phyloP scores from a whole-genome alignment of 2,329 filamentous ascomycete species.

The Torrubiella hemipterigena region DNA sequence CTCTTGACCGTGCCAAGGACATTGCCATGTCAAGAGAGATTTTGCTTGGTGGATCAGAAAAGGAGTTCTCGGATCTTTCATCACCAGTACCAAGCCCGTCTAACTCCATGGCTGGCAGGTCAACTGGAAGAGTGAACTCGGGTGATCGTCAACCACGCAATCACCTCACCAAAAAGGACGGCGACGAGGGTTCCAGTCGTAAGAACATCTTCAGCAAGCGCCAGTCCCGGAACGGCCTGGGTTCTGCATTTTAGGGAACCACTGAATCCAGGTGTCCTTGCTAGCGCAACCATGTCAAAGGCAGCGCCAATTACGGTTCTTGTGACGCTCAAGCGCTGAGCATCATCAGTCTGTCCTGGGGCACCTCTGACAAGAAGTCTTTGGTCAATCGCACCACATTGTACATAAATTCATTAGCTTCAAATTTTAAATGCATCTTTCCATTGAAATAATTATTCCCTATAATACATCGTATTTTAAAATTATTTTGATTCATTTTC shows the following conservation, averaged over 20 bases:
- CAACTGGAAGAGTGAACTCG: conserved; percentile 39
- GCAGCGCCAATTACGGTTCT: too few relatives aligned
- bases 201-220: conserved; percentile 74
- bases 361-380: too few relatives aligned
- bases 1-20: conserved; percentile 75
- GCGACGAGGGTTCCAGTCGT: conserved; percentile 40
- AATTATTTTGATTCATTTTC: neutral
- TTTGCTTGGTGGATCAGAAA: conserved; percentile 54
- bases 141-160: conserved; percentile 39
- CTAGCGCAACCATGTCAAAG: neutral
- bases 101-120: conserved; percentile 54
- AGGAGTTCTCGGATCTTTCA: conserved; percentile 54
- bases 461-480: neutral
- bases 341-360: too few relatives aligned
- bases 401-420: too few relatives aligned
- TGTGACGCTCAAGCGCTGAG: conserved; percentile 7
- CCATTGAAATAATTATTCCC: too few relatives aligned
- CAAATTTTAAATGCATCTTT: too few relatives aligned
- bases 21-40: conserved; percentile 65
- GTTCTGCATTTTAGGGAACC: conserved; percentile 59
- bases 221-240: conserved; percentile 88
- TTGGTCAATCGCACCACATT: too few relatives aligned
- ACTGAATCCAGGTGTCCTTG: neutral
- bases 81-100: conserved; percentile 65
- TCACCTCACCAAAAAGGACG: conserved; percentile 45